Evolutionary conservation across 2,329 filamentous ascomycete genomes (phyloP).

Genomic region (Colletotrichum musae): DNA sequence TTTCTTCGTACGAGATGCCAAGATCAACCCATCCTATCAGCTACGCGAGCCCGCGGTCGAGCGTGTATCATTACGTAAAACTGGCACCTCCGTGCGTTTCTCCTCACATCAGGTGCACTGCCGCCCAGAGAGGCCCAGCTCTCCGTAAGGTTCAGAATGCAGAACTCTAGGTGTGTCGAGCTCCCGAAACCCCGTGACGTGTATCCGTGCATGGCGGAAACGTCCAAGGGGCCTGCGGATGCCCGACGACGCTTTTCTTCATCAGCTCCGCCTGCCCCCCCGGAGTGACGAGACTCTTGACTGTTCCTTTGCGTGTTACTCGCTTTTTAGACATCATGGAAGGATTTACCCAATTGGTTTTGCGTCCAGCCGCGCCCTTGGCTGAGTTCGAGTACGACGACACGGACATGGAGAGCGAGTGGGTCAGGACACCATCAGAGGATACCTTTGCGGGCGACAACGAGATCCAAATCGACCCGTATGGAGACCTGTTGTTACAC

Average conservation of each 20-base stretch:
- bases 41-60: constrained; percentile 9
- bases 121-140: neutral
- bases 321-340: constrained; percentile 4
- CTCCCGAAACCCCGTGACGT: constrained; percentile 21
- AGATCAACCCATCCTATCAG: constrained; percentile 25
- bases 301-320: neutral
- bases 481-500: constrained; percentile 23
- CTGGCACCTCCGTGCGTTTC: constrained; percentile 35
- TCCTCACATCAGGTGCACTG: constrained; percentile 21
- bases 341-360: constrained; percentile 1
- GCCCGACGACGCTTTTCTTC: constrained; percentile 2
- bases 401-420: constrained; percentile 29
- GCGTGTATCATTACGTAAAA: constrained; percentile 40
- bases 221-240: constrained; percentile 2
- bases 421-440: constrained; percentile 27
- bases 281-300: neutral
- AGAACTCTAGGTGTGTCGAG: constrained; percentile 31
- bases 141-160: constrained; percentile 17
- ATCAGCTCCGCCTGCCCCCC: constrained; percentile 9
- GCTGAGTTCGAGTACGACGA: constrained; percentile 10
- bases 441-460: constrained; percentile 16
- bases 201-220: constrained; percentile 1
- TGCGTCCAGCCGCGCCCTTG: constrained; percentile 7
- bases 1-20: constrained; percentile 39
- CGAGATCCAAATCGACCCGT: constrained; percentile 28